Percentiles rank a stretch among this genome's conserved stretches.
These are phyloP conservation scores for Russula dissimulans DNA, from an alignment of 768 basidiomycete genomes.

Conservation along the genomic window DNA sequence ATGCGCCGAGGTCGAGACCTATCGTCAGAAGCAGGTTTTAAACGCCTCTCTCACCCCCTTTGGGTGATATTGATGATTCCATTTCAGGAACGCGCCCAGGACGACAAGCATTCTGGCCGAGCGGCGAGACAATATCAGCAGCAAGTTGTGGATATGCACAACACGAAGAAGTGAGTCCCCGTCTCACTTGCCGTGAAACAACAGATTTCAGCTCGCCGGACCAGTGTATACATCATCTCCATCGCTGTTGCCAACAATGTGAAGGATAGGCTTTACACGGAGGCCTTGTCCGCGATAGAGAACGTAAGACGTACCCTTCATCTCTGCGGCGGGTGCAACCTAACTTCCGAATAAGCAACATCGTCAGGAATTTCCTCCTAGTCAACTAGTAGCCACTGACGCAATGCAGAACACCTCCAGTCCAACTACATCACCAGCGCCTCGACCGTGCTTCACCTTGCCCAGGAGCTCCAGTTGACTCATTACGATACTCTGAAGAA, in stretches of 20 bases:
- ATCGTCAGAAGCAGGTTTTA: slow-evolving; percentile 70
- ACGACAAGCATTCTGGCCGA: slow-evolving; percentile 70
- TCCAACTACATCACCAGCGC: slow-evolving; percentile 50
- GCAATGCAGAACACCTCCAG: slow-evolving; percentile 55
- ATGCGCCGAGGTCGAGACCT: slow-evolving; percentile 60
- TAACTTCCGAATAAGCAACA: slow-evolving; percentile 43
- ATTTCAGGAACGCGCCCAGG: slow-evolving; percentile 49
- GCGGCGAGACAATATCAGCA: slow-evolving; percentile 67
- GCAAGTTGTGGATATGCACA: slow-evolving; percentile 68
- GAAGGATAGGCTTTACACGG: slow-evolving; percentile 63
- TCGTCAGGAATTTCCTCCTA: slow-evolving; percentile 36
- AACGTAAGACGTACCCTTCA: slow-evolving; percentile 42
- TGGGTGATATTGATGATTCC: slow-evolving; percentile 2
- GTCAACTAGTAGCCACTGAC: slow-evolving; percentile 4
- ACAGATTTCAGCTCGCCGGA: neutral
- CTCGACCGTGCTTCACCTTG: slow-evolving; percentile 43
- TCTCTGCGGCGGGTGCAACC: neutral
- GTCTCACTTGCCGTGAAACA: neutral
- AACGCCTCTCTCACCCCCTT: slow-evolving; percentile 16
- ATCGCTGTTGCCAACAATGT: slow-evolving; percentile 58
- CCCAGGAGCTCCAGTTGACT: slow-evolving; percentile 46
- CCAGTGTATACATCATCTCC: slow-evolving; percentile 63
- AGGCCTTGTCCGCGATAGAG: slow-evolving; percentile 59
- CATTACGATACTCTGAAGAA: slow-evolving; percentile 53
- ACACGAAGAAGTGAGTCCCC: slow-evolving; percentile 62